Base-by-base conservation (phyloP, 495 filamentous ascomycete species). In the Rusavskia elegans region DNA sequence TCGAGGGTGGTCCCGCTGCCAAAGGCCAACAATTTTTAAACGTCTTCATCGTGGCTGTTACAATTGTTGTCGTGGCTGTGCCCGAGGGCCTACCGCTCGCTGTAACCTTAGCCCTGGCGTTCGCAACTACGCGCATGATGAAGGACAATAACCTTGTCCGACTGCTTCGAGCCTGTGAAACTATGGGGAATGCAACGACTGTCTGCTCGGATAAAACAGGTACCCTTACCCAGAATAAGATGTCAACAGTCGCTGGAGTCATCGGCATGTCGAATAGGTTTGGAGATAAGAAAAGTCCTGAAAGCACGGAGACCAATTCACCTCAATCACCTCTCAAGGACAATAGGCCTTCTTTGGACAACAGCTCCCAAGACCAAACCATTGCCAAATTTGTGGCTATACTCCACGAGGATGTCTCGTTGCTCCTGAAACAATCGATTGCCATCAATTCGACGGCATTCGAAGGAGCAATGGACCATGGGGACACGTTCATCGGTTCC, bases 151-250 rank as follows among this genome's bases (percentile, higher is more conserved):
- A 96, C 56, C 66, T 97, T 46, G 90, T 97, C 48, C 85, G 90
- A 27, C 77, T 90, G 51, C 72, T 97, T 38, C 82, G 87, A 59
- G 89, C 90, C 42, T 97, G 90, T 65, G 90, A 97, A 65, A 93
- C 90, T n/a, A 97, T 97, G 90, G 90, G 90, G 21, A 95, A 95
- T 65, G 90, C 90, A 5, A 95, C 89, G 0, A 90, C 87, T 1
- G 86, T 97, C 46, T 97, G 90, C 67, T 95, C 89, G 3, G 90
- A 97, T 69, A 97, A 97, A 65, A 97, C 90, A 0, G 90, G 90
- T 51, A 97, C 90, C 2, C 71, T 97, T n/a, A 92, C 87, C 0
- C 82, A 89, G 64, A 95, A 95, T 60, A 87, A 86, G 68, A 95
- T 95, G 88, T 82, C 78, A 35, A 83, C 88, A 9, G 86, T 93